These are phyloP conservation scores for Penicillium thymicola DNA, from an alignment of 2,329 filamentous ascomycete species.

Conservation along the genomic window DNA sequence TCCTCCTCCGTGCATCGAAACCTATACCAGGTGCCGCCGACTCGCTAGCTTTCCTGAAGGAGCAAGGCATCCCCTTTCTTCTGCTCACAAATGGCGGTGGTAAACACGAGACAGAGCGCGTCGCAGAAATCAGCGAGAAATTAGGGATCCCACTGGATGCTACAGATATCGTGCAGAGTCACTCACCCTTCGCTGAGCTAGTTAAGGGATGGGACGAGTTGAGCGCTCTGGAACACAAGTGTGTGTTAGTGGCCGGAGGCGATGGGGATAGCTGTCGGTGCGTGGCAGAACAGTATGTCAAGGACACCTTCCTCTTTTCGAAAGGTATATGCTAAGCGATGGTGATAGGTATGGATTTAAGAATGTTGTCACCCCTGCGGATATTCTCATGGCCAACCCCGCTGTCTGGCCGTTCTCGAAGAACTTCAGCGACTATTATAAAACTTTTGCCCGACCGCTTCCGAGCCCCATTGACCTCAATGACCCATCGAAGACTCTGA, in stretches of 20 bases:
- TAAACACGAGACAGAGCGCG: constrained; percentile 71
- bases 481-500: constrained; percentile 55
- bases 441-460: constrained; percentile 40
- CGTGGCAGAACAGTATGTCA: constrained; percentile 64
- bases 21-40: constrained; percentile 75
- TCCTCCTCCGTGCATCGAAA: constrained; percentile 78
- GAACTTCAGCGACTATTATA: constrained; percentile 62
- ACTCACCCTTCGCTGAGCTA: constrained; percentile 81
- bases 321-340: neutral
- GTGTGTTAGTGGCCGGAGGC: constrained; percentile 71
- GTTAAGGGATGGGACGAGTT: constrained; percentile 57
- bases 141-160: constrained; percentile 63
- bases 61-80: constrained; percentile 80
- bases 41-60: constrained; percentile 69
- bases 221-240: constrained; percentile 57
- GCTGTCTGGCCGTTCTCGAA: constrained; percentile 80
- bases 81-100: constrained; percentile 95
- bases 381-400: constrained; percentile 72
- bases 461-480: constrained; percentile 36
- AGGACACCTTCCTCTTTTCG: neutral
- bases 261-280: constrained; percentile 63
- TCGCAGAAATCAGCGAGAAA: constrained; percentile 64
- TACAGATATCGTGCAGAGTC: constrained; percentile 78
- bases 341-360: constrained; percentile 65
- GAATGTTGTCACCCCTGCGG: constrained; percentile 78